Evolutionary conservation across 2,329 filamentous ascomycete genomes (phyloP).

Genomic region (Didymella pinodella): DNA sequence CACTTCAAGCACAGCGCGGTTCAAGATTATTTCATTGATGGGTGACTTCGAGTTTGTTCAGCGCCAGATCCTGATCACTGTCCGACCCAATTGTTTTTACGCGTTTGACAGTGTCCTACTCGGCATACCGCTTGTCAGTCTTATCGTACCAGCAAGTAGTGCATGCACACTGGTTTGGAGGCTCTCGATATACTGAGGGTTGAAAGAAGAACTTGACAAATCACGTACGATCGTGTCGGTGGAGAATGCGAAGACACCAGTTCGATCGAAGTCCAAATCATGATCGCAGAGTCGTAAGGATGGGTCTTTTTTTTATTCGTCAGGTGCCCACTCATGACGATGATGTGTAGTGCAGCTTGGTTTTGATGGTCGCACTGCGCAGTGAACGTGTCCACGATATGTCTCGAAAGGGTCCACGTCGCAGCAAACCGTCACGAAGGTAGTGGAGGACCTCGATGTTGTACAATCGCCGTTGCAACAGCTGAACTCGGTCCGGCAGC

Average conservation of each 20-base stretch:
- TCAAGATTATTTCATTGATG: neutral
- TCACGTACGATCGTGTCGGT: neutral
- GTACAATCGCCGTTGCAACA: conserved; percentile 18
- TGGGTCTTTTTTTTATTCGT: conserved; percentile 17
- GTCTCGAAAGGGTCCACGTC: conserved; percentile 3
- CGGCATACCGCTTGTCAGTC: neutral
- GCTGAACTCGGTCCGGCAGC: conserved; percentile 23
- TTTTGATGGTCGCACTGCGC: neutral
- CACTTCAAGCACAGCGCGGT: neutral
- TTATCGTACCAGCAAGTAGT: neutral
- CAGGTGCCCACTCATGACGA: conserved; percentile 13
- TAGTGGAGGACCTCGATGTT: conserved; percentile 1
- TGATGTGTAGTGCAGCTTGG: conserved; percentile 6
- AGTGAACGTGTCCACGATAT: neutral
- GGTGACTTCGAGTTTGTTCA: neutral
- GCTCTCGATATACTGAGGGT: neutral
- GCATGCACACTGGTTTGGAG: neutral
- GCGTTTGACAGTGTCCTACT: neutral
- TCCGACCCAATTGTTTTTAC: neutral
- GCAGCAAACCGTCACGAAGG: neutral
- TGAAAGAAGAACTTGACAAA: neutral
- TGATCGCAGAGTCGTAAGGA: neutral
- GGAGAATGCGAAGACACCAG: neutral
- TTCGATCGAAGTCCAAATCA: neutral
- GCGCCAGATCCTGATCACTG: neutral